phyloP scores from a whole-genome alignment of 768 basidiomycete genomes.

The Sporobolomyces phaffii region DNA sequence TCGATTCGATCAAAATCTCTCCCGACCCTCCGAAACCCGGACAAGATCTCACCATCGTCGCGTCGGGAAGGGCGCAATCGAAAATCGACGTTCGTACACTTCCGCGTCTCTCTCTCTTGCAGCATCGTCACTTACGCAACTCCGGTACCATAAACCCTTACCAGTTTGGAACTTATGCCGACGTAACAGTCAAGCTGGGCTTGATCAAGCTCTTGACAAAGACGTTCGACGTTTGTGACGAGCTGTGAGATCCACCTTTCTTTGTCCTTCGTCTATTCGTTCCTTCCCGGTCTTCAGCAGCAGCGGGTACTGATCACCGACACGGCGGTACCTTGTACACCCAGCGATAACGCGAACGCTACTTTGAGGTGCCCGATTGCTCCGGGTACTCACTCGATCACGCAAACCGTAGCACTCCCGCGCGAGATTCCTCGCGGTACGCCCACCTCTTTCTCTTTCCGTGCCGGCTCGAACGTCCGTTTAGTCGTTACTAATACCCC shows the following conservation, averaged over 20 bases:
- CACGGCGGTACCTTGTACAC: no score
- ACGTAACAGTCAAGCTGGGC: slow-evolving; percentile 89
- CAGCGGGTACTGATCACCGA: no score
- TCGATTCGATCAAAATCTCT: slow-evolving; percentile 35
- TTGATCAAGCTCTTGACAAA: slow-evolving; percentile 79
- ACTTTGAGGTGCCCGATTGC: slow-evolving; percentile 77
- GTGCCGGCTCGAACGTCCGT: neutral
- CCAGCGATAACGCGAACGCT: slow-evolving; percentile 69
- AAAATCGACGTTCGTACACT: slow-evolving; percentile 61
- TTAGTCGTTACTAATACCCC: neutral
- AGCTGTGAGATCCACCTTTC: slow-evolving; percentile 64
- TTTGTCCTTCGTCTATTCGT: neutral
- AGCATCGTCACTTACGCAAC: no score
- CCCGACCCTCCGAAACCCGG: slow-evolving; percentile 91
- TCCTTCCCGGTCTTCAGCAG: no score
- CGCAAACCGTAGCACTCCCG: slow-evolving; percentile 78
- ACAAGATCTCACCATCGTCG: slow-evolving; percentile 76
- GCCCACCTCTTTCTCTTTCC: slow-evolving; percentile 22
- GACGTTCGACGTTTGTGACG: slow-evolving; percentile 80
- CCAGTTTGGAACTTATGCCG: slow-evolving; percentile 86
- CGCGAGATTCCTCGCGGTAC: slow-evolving; percentile 77
- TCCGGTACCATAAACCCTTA: no score
- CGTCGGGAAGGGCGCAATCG: slow-evolving; percentile 57
- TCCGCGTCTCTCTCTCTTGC: no score
- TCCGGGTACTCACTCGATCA: slow-evolving; percentile 63